Conservation (phyloP, 1,139 yeast genomes). For the Pichia sp. region DNA sequence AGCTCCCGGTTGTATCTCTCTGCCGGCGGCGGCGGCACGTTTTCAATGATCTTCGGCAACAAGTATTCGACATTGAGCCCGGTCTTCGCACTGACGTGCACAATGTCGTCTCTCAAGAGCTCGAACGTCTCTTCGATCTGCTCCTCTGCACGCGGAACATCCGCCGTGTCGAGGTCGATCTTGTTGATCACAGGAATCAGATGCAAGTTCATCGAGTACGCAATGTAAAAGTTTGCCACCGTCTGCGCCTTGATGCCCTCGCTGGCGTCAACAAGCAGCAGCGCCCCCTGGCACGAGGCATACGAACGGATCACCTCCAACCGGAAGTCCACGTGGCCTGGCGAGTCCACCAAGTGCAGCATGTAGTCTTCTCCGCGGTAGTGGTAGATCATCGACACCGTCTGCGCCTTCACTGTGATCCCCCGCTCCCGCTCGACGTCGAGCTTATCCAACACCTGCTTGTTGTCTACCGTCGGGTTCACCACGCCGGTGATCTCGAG, state of each 20-base stretch:
- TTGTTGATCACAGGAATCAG: conserved; percentile 88
- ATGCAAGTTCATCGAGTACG: conserved; percentile 77
- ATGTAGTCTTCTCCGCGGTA: conserved; percentile 71
- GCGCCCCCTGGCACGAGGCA: conserved; percentile 95
- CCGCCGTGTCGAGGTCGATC: conserved; percentile 85
- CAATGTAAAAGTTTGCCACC: conserved; percentile 89
- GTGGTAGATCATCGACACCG: conserved; percentile 85
- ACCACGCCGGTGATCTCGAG: conserved; percentile 88
- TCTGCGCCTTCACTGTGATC: conserved; percentile 94
- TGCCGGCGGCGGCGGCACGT: conserved; percentile 53
- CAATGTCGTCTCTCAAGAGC: conserved; percentile 65
- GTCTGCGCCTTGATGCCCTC: conserved; percentile 98
- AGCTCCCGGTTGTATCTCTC: conserved; percentile 51
- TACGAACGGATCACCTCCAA: conserved; percentile 91
- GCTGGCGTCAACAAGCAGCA: conserved; percentile 84
- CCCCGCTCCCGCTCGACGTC: conserved; percentile 96
- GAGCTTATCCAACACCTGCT: conserved; percentile 84
- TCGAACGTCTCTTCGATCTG: conserved; percentile 85
- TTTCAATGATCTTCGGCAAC: conserved; percentile 72
- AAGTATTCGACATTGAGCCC: conserved; percentile 74
- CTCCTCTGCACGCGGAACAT: conserved; percentile 72
- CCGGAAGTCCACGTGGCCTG: conserved; percentile 96
- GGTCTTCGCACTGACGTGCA: conserved; percentile 89
- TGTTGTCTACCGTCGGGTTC: conserved; percentile 64
- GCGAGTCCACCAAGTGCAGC: conserved; percentile 90